Evolutionary conservation across 805 yeast genomes (phyloP), one percentile per base, ranked within the genome.

Genomic region (Allodekkera sacchari): DNA sequence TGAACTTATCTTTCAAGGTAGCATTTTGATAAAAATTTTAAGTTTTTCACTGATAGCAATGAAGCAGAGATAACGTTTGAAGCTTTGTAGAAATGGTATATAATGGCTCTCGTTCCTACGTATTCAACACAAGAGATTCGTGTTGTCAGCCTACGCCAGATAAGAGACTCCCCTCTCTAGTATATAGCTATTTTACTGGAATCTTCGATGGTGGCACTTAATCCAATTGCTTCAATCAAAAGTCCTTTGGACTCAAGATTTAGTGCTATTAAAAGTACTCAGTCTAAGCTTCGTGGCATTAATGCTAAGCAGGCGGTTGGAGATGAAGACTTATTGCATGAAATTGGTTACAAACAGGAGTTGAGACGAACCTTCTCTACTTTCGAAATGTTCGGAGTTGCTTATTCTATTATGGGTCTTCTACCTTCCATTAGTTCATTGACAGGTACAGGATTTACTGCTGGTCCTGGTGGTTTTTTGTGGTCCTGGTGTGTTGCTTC

Each of bases 401-500:
- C 83, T 6, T 77, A 75, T 46, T 68, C 77, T 14, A 76, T 78
- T 47, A 77, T 79, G 83, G 81, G 83, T 5, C 53, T 78, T 27
- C 55, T 77, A 25, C 82, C 82, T 1, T 68, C 77, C n/a, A 71
- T 77, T 30, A 69, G 81, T 0, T 68, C 81, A 3, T 63, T 66
- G 18, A 46, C 75, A 23, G 60, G 61, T 6, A 61, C 62, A 28
- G 77, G 77, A 13, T 57, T 77, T n/a, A 54, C 68, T 24, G 73
- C 77, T 0, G 84, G 84, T 3, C 73, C 81, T 0, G 73, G 65
- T 8, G 71, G 76, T 3, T 61, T 74, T 37, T 62, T 76, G 3
- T 78, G 85, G 85, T 80, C 83, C 31, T 79, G 87, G 87, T 50
- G 74, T 29, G 44, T 72, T 12, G 65, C 81, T 20, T 64, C 74